Conservation (phyloP, 2,329 filamentous ascomycete species). For the Biscogniauxia marginata region DNA sequence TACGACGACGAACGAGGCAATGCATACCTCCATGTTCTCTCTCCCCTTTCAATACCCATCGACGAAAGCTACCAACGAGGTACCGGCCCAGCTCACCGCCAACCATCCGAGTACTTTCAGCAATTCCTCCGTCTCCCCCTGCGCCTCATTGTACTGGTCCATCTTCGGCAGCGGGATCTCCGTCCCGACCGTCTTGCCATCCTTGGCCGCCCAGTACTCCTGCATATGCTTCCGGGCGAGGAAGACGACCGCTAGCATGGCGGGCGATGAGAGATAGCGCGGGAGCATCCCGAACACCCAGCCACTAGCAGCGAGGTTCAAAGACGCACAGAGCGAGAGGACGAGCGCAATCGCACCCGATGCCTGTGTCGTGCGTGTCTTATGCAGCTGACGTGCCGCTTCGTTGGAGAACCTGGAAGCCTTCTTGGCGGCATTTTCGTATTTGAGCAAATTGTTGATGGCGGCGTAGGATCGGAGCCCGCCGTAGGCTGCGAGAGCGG, state of each 20-base stretch:
- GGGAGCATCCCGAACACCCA: constrained; percentile 12
- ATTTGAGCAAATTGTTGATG: constrained; percentile 43
- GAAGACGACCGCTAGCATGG: constrained; percentile 13
- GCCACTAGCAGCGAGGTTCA: constrained; percentile 15
- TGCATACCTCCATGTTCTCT: neutral
- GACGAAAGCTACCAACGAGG: constrained; percentile 18
- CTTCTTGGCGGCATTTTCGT: constrained; percentile 44
- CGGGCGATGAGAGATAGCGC: constrained; percentile 16
- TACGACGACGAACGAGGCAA: neutral
- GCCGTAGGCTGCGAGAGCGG: constrained; percentile 41
- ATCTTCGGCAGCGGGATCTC: constrained; percentile 27
- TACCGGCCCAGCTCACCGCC: constrained; percentile 22
- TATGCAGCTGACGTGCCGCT: constrained; percentile 40
- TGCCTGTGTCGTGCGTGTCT: constrained; percentile 44
- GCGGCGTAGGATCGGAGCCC: constrained; percentile 41
- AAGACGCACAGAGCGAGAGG: constrained; percentile 17
- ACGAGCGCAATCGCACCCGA: constrained; percentile 38
- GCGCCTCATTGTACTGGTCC: constrained; percentile 27
- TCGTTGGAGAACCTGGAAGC: constrained; percentile 43
- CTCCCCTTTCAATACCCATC: constrained; percentile 17
- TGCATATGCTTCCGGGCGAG: constrained; percentile 20
- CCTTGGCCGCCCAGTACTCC: constrained; percentile 21
- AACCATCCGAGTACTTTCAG: constrained; percentile 23
- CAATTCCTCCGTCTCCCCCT: constrained; percentile 19
- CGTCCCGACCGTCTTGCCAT: constrained; percentile 14